Base-by-base conservation (phyloP, 2,329 filamentous ascomycete genomes). In the Peltaster fructicola region DNA sequence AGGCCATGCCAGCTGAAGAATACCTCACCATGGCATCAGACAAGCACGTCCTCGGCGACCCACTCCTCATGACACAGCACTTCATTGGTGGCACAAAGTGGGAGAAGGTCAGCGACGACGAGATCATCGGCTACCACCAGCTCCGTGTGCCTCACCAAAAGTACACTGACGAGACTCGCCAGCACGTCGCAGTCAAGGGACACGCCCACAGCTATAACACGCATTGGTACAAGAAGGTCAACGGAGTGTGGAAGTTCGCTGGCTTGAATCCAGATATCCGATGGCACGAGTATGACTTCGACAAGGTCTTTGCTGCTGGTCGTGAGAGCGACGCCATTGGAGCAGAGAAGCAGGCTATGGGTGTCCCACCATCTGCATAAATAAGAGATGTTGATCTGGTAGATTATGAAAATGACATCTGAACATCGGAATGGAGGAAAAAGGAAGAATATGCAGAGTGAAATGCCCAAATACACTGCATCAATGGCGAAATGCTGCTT, bases 161-260 rank as follows among this genome's bases (percentile, higher is more conserved):
- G 35, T 68, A 68, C 47, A 57, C 48, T 8, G 63, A 65, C 37
- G 53, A 48, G 29, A 50, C 44, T 9, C 38, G 52, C 26, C 52
- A 41, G n/a, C 48, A 54, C 25, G 61, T 68, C 12, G 45, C 47
- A 2, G 51, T 60, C 37, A 63, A 65, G 51, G 63, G 62, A n/a
- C 63, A 68, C 35, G 61, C 60, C 4, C 63, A 68, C 45, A 60
- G 56, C 33, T 56, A 51, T 36, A 63, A 62, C 39, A 56, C 47
- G 30, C 57, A 65, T 37, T 61, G 56, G 56, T 68, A 67, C 44
- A 57, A 56, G 44, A 64, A 59, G 50, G 53, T 67, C n/a, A 53
- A 66, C 15, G 63, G 63, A 2, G 58, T 56, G 34, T 67, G 63
- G 63, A 66, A 66, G 48, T 66, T 66, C 48, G 63, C 63, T 1